phyloP scores from a whole-genome alignment of 805 yeast genomes.

The Lipomyces lipofer region DNA sequence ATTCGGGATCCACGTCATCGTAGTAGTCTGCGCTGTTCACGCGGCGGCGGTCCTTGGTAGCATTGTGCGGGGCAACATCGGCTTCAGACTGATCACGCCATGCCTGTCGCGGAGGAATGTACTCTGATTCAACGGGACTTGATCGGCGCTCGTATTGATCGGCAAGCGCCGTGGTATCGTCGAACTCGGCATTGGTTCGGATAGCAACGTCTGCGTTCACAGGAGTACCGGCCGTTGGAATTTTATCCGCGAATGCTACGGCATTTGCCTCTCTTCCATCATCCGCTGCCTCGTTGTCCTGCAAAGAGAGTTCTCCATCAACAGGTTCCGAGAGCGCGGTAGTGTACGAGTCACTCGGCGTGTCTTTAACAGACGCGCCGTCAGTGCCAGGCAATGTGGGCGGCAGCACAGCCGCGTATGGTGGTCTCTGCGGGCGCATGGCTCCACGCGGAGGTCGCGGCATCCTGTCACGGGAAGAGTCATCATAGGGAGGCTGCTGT shows the following conservation, averaged over 20 bases:
- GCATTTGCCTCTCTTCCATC: not conserved
- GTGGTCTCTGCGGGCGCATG: slow-evolving; percentile 1
- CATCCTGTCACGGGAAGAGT: slow-evolving; percentile 15
- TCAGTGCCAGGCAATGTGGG: not conserved
- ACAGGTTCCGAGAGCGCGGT: slow-evolving; percentile 9
- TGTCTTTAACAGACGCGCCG: no score
- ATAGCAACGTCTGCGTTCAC: not conserved
- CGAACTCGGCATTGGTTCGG: not conserved
- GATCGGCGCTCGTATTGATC: no score
- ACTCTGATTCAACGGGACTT: slow-evolving; percentile 1
- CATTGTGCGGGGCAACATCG: not conserved
- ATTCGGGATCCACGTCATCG: slow-evolving; percentile 29
- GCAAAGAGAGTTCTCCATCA: slow-evolving; percentile 4
- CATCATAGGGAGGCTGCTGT: slow-evolving; percentile 3
- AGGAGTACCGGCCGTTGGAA: slow-evolving; percentile 24
- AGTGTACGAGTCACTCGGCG: slow-evolving; percentile 6
- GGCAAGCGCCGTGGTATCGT: no score
- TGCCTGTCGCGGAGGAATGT: slow-evolving; percentile 18
- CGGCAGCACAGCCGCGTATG: slow-evolving; percentile 16
- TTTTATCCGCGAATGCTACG: slow-evolving; percentile 1
- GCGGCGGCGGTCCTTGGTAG: not conserved
- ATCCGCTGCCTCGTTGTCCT: not conserved
- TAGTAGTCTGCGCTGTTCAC: slow-evolving; percentile 17
- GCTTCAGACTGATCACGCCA: slow-evolving; percentile 6
- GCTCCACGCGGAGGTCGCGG: slow-evolving; percentile 9